Evolutionary conservation across 768 basidiomycete genomes (phyloP).

Genomic region (Tulasnella sp.): DNA sequence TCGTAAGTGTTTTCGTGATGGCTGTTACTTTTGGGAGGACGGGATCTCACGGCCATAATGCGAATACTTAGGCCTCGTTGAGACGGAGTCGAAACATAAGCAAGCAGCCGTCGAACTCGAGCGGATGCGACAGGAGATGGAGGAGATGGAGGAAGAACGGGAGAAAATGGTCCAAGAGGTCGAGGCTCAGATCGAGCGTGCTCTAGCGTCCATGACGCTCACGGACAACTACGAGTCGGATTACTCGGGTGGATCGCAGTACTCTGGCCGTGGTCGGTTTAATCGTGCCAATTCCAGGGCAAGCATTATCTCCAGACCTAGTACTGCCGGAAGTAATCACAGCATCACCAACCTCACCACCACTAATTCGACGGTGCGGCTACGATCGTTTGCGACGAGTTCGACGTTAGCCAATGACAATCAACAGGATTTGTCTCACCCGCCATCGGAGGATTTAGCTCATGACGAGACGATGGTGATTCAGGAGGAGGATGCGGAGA

Average conservation of each 20-base stretch:
- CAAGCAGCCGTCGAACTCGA: constrained; percentile 74
- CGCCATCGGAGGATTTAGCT: neutral
- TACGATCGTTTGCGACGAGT: constrained; percentile 69
- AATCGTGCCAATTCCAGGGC: constrained; percentile 24
- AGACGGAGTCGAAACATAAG: constrained; percentile 72
- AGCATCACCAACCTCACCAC: constrained; percentile 46
- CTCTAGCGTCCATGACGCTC: constrained; percentile 60
- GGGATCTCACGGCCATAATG: neutral
- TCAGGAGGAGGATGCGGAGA: constrained; percentile 32
- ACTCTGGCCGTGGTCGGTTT: constrained; percentile 48
- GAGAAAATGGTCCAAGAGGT: constrained; percentile 89
- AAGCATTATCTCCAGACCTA: constrained; percentile 25
- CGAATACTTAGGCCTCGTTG: constrained; percentile 50
- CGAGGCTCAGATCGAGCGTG: constrained; percentile 82
- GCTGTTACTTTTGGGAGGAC: constrained; percentile 8
- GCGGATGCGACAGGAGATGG: constrained; percentile 75
- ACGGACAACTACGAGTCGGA: constrained; percentile 70
- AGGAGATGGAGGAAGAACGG: constrained; percentile 77
- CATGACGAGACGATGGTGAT: constrained; percentile 12
- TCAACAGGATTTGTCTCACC: constrained; percentile 2
- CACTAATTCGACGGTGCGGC: constrained; percentile 35
- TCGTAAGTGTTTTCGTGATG: constrained; percentile 40
- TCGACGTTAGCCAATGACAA: constrained; percentile 59
- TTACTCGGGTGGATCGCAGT: constrained; percentile 32
- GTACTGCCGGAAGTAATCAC: constrained; percentile 26